Evolutionary conservation across 495 filamentous ascomycete genomes (phyloP), one percentile per base, ranked within the genome.

Genomic region (Cryomyces minteri): DNA sequence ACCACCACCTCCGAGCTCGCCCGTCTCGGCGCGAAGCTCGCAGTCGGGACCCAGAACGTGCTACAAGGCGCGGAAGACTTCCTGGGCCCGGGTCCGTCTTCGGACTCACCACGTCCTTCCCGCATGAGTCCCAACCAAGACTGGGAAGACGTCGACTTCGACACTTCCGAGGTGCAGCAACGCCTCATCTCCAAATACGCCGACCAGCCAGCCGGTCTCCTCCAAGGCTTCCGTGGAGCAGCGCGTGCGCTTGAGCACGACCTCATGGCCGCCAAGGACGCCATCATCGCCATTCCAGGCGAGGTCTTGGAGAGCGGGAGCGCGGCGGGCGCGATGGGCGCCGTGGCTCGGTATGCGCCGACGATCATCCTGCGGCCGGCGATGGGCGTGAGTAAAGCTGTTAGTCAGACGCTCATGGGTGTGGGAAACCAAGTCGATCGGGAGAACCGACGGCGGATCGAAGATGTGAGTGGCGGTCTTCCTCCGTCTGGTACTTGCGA

Each of bases 351-450:
- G 61, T 73, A 79, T 48, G 87, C 87, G 30, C 92, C 92, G 34
- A 94, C 86, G 0, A 80, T 95, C 7, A 82, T 96, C 33, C 71
- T 99, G 39, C 67, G 88, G 46, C 92, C 92, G 29, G 82, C 83
- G 2, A 85, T 96, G 55, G 92, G 90, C 1, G 82, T 84, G 6
- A 84, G 78, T 43, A 88, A 88, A 57, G 92, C 87, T 1, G 80
- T 94, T 18, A 82, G 86, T 5, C 81, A 90, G 62, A 84, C 88
- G 14, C 62, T 96, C 50, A 65, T 95, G 61, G 92, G 92, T 18
- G 87, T 87, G n/a, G 88, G 85, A 4, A 99, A 96, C 61, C 76
- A 82, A 40, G 58, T 96, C 53, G 92, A 99, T 63, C 82, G 80
- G 33, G 72, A 75, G 53, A 87, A 93, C 61, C 67, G 79, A 52